phyloP scores from a whole-genome alignment of 129 eudicot species.

The sunflower (Helianthus annuus) region DNA sequence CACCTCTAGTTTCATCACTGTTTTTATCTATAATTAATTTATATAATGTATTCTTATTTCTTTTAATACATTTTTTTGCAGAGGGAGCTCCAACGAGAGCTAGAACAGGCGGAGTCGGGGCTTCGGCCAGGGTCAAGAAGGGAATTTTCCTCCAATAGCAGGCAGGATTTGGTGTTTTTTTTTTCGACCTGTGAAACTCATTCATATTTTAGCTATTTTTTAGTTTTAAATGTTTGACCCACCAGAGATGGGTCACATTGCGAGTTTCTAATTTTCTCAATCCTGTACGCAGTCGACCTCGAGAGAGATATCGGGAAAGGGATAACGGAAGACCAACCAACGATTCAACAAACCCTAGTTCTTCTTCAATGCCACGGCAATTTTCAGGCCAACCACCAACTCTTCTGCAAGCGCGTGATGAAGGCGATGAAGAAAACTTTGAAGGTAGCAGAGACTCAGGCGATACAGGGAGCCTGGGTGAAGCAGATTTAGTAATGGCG shows the following conservation, averaged over 20 bases:
- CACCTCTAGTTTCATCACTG: too few relatives aligned
- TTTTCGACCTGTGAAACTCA: not conserved
- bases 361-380: slow-evolving; percentile 53
- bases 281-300: slow-evolving; percentile 49
- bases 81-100: slow-evolving; percentile 92
- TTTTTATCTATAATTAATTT: too few relatives aligned
- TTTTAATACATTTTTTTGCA: slow-evolving; percentile 24
- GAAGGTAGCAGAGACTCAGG: slow-evolving; percentile 92
- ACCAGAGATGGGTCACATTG: not conserved
- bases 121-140: slow-evolving; percentile 64
- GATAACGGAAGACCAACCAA: slow-evolving; percentile 64
- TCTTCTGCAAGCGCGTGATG: slow-evolving; percentile 84
- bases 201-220: not conserved
- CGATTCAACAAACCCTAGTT: slow-evolving; percentile 42
- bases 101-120: slow-evolving; percentile 86
- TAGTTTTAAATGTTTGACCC: not conserved
- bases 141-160: slow-evolving; percentile 69
- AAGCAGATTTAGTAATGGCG: slow-evolving; percentile 63
- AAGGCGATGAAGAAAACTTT: slow-evolving; percentile 81
- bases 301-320: slow-evolving; percentile 92
- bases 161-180: slow-evolving; percentile 40
- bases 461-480: slow-evolving; percentile 93
- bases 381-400: slow-evolving; percentile 76
- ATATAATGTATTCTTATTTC: not conserved
- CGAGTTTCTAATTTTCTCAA: not conserved